phyloP scores from a whole-genome alignment of 305 asterid genomes.

The Fraxinus dipetala region DNA sequence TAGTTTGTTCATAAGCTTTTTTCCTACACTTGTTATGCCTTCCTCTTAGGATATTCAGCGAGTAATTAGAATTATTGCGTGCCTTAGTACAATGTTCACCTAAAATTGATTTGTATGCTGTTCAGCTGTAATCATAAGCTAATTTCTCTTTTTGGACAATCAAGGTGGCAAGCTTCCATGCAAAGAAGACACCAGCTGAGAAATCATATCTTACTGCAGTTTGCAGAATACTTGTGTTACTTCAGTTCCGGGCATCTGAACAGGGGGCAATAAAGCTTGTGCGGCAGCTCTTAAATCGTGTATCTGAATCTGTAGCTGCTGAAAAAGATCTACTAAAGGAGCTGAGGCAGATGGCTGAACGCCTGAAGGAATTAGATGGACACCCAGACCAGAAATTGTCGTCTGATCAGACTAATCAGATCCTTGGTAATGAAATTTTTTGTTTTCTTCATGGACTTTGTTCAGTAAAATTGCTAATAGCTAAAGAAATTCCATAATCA shows the following conservation, averaged over 20 bases:
- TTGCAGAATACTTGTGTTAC: conserved; percentile 61
- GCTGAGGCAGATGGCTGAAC: conserved; percentile 62
- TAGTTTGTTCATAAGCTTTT: neutral
- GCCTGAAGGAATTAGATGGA: conserved; percentile 60
- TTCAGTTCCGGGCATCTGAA: conserved; percentile 65
- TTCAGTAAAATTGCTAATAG: neutral
- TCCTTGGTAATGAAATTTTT: conserved; percentile 50
- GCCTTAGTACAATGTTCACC: neutral
- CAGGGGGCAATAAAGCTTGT: conserved; percentile 68
- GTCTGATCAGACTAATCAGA: conserved; percentile 45
- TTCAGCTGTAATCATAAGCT: conserved; percentile 14
- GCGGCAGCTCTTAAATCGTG: conserved; percentile 54
- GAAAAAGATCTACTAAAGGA: conserved; percentile 76
- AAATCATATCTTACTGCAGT: conserved; percentile 73
- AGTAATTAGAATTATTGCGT: neutral
- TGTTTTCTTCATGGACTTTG: neutral
- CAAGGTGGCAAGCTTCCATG: conserved; percentile 61
- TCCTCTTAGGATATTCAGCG: neutral
- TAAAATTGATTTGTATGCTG: neutral
- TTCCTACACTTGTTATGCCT: neutral
- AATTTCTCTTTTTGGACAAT: conserved; percentile 22
- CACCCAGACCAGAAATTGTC: conserved; percentile 54
- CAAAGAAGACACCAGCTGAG: conserved; percentile 80
- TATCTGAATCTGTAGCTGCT: conserved; percentile 39
- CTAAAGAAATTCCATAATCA: neutral